Conservation (phyloP, 2,329 filamentous ascomycete species). For the Aspergillus ochraceus region DNA sequence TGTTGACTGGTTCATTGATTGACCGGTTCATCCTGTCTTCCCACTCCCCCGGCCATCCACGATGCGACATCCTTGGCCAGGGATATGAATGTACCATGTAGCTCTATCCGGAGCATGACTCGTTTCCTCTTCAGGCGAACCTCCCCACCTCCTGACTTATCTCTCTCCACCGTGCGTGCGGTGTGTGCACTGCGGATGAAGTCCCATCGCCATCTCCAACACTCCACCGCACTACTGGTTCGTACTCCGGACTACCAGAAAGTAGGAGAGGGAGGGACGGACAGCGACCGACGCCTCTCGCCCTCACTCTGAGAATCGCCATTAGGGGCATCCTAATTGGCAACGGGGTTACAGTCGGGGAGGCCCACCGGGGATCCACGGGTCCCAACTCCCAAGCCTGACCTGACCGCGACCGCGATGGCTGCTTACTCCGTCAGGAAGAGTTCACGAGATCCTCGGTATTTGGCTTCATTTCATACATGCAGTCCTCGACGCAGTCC, state of each 20-base stretch:
- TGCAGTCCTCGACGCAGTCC: neutral
- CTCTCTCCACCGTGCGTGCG: neutral
- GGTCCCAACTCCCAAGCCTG: neutral
- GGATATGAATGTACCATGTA: neutral
- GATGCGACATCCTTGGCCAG: neutral
- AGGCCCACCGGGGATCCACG: neutral
- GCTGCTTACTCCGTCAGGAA: conserved; percentile 15
- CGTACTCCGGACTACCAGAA: neutral
- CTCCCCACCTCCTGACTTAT: neutral
- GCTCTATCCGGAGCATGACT: conserved; percentile 9
- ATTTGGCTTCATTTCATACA: neutral
- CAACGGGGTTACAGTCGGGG: neutral
- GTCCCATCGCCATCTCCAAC: neutral
- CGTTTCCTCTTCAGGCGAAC: conserved; percentile 18
- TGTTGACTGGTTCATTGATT: too few relatives aligned
- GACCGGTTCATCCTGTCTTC: neutral
- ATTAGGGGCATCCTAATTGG: conserved; percentile 14
- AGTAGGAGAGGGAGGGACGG: neutral
- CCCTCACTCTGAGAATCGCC: conserved; percentile 3
- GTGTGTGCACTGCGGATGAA: neutral
- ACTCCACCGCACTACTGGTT: neutral
- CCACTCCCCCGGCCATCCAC: neutral
- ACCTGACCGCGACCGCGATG: too few relatives aligned
- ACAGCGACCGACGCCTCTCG: conserved; percentile 7
- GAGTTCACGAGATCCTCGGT: conserved; percentile 18